phyloP scores from a whole-genome alignment of 2,329 filamentous ascomycete species.

The Penicillium sp. region DNA sequence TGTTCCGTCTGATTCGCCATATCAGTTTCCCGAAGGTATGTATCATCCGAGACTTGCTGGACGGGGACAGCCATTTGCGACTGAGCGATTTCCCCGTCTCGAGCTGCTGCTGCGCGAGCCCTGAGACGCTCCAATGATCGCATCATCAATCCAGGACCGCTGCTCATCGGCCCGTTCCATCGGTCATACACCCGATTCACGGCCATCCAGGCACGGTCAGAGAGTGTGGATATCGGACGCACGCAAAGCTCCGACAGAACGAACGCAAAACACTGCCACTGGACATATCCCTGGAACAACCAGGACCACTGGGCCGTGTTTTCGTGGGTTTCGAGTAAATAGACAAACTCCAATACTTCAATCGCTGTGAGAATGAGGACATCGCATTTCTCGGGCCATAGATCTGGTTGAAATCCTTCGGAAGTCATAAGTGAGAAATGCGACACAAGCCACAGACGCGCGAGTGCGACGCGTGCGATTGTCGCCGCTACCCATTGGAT shows the following conservation, averaged over 20 bases:
- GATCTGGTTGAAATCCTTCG: not conserved
- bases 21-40: not conserved
- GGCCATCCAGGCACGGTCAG: slow-evolving; percentile 57
- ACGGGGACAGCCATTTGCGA: not conserved
- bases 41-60: not conserved
- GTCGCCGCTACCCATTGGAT: slow-evolving; percentile 4
- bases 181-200: slow-evolving; percentile 43
- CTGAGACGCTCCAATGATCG: not conserved
- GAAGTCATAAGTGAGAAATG: slow-evolving; percentile 2
- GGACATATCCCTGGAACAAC: slow-evolving; percentile 60
- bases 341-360: slow-evolving; percentile 67
- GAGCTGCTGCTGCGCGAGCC: not conserved
- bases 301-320: slow-evolving; percentile 59
- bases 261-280: slow-evolving; percentile 62
- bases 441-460: not conserved
- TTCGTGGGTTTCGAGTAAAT: slow-evolving; percentile 62
- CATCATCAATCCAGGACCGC: not conserved
- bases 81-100: not conserved
- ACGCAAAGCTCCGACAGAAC: slow-evolving; percentile 58
- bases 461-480: not conserved
- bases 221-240: slow-evolving; percentile 52
- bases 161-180: slow-evolving; percentile 9
- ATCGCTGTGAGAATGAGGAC: slow-evolving; percentile 52
- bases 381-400: not conserved
- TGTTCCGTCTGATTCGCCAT: no score